Base-by-base conservation (phyloP, 139 green algal genomes). In the Zygnema circumcarinatum region DNA sequence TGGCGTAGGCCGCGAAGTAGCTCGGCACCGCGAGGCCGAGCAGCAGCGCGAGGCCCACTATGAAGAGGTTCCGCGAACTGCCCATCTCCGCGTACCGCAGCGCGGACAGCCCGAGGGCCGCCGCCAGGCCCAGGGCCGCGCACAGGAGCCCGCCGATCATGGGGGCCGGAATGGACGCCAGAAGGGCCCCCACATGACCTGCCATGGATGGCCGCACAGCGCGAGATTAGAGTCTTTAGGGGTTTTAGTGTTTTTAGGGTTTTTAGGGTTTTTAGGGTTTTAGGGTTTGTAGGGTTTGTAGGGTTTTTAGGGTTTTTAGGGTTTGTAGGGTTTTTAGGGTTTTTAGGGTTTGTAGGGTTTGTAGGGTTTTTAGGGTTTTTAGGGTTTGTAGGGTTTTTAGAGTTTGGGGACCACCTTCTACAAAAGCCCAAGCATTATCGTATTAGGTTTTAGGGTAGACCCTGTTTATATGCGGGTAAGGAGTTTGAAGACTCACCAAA, bases 71-170 rank as follows among this genome's bases (percentile, higher is more conserved):
- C 32, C 73, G 67, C 21, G 81, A 84, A 82, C 22, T 84, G 1
- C 81, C 73, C 67, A 87, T 84, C 36, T 87, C 73, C 20, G 36
- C 69, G 54, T 86, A 87, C 22, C 73, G 35, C 67, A 87, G 81
- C 22, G 33, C 32, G 53, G 73, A 84, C 22, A 87, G 81, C 1
- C 69, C 81, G 29, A 87, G 38, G 32, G 81, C 38, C 29, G 22
- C 33, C 29, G 73, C 29, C 81, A 86, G 38, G 2, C 32, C 11
- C 20, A 54, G 40, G 32, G 56, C 38, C 29, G 80, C 31, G 16
- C 32, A 40, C 2, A 87, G 22, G 25, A 87, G 81, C 20, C 81
- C 81, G 0, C 81, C 81, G 1, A 87, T 22, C 33, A 87, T 86
- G 32, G 56, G 40, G 29, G 67, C 32, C 20, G 81, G 81, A 25